These are phyloP conservation scores for Arabidopsis suecica DNA, from an alignment of 345 rosid species.

Conservation along the genomic window DNA sequence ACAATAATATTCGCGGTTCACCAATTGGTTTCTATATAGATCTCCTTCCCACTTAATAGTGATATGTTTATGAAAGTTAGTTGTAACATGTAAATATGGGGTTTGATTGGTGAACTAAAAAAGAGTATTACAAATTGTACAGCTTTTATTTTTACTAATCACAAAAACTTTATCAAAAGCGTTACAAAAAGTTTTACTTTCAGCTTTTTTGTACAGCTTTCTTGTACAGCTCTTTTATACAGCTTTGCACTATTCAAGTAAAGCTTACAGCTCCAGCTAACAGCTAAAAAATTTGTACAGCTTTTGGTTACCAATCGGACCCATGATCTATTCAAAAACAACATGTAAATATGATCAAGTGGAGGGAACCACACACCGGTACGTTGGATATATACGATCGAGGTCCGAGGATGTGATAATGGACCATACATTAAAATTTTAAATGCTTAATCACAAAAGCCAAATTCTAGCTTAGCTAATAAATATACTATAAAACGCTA, in stretches of 20 bases:
- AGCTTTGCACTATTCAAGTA: too few relatives aligned
- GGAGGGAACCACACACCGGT: slow-evolving; percentile 9
- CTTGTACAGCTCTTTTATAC: too few relatives aligned
- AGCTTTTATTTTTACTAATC: too few relatives aligned
- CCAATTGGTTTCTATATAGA: background rate
- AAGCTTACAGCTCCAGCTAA: too few relatives aligned
- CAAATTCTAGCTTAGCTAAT: background rate
- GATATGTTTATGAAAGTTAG: background rate
- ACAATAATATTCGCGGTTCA: background rate
- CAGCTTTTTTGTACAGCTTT: too few relatives aligned
- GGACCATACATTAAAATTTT: background rate
- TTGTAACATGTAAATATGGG: background rate
- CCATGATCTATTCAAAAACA: too few relatives aligned
- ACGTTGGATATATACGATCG: background rate
- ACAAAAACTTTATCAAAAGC: too few relatives aligned
- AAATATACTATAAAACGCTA: background rate
- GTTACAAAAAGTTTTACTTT: too few relatives aligned
- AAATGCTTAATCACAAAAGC: slow-evolving; percentile 4
- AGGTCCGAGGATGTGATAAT: background rate
- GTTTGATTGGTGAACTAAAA: too few relatives aligned
- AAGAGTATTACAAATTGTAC: too few relatives aligned
- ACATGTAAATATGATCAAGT: background rate
- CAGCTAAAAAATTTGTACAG: too few relatives aligned
- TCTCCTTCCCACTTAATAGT: background rate
- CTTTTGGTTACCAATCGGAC: too few relatives aligned